Evolutionary conservation across 2,329 filamentous ascomycete genomes (phyloP).

Genomic region (Diaporthe citriasiana): DNA sequence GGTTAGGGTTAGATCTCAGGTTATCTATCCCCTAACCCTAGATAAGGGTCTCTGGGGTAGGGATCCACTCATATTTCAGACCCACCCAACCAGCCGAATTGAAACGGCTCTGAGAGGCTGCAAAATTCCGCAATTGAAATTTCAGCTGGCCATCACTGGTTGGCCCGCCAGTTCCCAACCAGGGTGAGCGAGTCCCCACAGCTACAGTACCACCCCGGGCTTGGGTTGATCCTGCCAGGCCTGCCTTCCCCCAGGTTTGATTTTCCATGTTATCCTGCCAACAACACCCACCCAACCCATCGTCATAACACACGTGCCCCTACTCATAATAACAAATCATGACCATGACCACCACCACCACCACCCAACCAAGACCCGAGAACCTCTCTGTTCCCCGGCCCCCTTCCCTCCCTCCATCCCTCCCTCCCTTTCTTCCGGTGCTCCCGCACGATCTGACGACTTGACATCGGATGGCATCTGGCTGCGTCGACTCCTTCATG

Average conservation of each 20-base stretch:
- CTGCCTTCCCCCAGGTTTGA: slow-evolving; percentile 18
- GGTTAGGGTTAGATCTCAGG: too few relatives aligned
- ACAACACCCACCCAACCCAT: neutral
- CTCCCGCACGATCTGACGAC: slow-evolving; percentile 11
- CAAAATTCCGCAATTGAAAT: too few relatives aligned
- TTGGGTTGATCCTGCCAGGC: neutral
- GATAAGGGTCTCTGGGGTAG: too few relatives aligned
- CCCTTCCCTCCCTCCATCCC: neutral
- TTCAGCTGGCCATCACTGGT: too few relatives aligned
- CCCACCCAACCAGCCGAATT: too few relatives aligned
- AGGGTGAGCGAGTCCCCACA: neutral
- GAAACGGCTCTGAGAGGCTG: too few relatives aligned
- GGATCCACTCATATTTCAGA: too few relatives aligned
- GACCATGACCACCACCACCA: too few relatives aligned
- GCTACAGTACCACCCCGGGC: neutral
- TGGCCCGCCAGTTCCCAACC: slow-evolving; percentile 3
- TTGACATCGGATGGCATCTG: slow-evolving; percentile 27
- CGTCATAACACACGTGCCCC: neutral
- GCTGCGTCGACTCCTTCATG: slow-evolving; percentile 1
- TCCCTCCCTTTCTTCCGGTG: slow-evolving; percentile 8
- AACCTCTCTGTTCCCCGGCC: neutral
- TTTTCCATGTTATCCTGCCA: slow-evolving; percentile 25
- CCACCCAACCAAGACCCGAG: neutral
- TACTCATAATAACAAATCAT: slow-evolving; percentile 18
- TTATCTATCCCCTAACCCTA: too few relatives aligned